Percentiles rank a stretch among this genome's conserved stretches.
Evolutionary conservation across 176 grass and related monocot species (phyloP).

Genomic region (Cenchrus purpureus): DNA sequence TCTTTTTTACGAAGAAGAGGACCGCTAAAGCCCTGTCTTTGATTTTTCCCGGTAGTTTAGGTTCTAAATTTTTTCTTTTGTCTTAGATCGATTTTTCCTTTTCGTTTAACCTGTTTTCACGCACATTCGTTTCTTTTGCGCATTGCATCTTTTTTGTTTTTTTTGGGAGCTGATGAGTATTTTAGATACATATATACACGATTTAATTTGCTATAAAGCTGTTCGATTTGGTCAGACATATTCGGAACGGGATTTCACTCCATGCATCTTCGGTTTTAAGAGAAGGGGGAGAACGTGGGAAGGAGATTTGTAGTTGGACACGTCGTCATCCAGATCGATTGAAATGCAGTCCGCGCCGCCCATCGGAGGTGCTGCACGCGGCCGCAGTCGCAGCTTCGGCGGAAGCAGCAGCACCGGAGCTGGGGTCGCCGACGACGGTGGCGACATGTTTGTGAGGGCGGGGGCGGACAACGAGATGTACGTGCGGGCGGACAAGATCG

Average conservation of each 20-base stretch:
- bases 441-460: slow-evolving; percentile 49
- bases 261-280: not conserved
- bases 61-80: not conserved
- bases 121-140: not conserved
- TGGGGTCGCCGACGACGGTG: too few species aligned
- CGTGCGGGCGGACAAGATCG: slow-evolving; percentile 71
- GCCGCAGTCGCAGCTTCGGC: slow-evolving; percentile 13
- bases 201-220: not conserved
- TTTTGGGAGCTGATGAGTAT: not conserved
- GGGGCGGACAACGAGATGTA: slow-evolving; percentile 59
- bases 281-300: not conserved
- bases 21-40: too few species aligned
- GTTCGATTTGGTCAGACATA: not conserved
- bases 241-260: not conserved
- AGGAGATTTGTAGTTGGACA: too few species aligned
- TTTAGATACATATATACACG: not conserved
- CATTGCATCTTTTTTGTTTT: not conserved
- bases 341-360: not conserved
- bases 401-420: not conserved
- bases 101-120: not conserved
- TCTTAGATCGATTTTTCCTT: not conserved
- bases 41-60: not conserved
- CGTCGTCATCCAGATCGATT: too few species aligned
- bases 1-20: too few species aligned
- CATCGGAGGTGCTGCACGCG: not conserved